A percentile compares a stretch with the other conserved stretches of the same genome.
Conservation (phyloP, 768 basidiomycete genomes). For the Leccinum barrowsii region DNA sequence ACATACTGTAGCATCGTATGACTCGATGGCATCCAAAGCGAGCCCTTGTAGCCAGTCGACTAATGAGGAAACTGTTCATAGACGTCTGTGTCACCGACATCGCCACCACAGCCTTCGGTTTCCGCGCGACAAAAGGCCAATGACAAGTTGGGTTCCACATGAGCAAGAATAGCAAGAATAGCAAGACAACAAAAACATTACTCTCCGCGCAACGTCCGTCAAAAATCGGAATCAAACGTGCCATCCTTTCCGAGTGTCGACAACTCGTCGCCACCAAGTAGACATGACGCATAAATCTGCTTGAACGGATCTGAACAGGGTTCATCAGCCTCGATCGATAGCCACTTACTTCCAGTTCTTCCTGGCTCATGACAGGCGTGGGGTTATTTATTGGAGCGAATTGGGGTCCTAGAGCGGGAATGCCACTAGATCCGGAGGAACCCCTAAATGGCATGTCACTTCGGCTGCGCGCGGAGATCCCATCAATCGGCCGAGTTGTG, state of each 20-base stretch:
- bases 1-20: neutral
- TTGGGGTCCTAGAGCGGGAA: neutral
- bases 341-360: conserved; percentile 23
- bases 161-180: neutral
- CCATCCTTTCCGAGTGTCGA: conserved; percentile 28
- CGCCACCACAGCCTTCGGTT: no score
- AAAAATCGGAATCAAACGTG: conserved; percentile 29
- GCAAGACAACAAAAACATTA: neutral
- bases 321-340: neutral
- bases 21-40: neutral
- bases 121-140: neutral
- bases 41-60: neutral
- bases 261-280: conserved; percentile 36
- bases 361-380: conserved; percentile 1
- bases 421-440: neutral
- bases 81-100: neutral
- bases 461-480: neutral
- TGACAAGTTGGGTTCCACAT: neutral
- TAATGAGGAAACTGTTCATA: neutral
- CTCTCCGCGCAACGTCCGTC: neutral
- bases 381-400: neutral
- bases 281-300: conserved; percentile 35
- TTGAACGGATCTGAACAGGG: conserved; percentile 10
- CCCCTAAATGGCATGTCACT: neutral
- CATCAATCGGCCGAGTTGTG: neutral